Evolutionary conservation across 768 basidiomycete species (phyloP).

Genomic region (Suillus bovinus): DNA sequence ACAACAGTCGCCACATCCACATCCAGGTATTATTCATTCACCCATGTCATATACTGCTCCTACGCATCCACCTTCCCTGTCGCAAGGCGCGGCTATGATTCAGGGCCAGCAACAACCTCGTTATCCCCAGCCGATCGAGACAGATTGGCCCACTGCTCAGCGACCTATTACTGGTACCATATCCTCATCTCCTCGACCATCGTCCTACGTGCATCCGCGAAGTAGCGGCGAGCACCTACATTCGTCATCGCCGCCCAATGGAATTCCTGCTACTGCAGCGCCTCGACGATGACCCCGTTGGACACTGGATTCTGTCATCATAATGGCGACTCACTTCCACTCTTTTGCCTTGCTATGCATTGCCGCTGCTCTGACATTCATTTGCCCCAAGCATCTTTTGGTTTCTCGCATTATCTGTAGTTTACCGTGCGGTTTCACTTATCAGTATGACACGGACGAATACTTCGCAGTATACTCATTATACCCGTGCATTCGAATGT

Average conservation of each 20-base stretch:
- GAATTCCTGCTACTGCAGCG: slow-evolving; percentile 50
- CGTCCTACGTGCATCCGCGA: slow-evolving; percentile 50
- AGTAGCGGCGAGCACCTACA: slow-evolving; percentile 45
- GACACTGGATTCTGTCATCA: slow-evolving; percentile 8
- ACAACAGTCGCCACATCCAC: slow-evolving; percentile 41
- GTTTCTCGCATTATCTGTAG: slow-evolving; percentile 58
- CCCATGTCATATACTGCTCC: slow-evolving; percentile 47
- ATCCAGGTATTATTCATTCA: slow-evolving; percentile 40
- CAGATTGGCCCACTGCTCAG: slow-evolving; percentile 37
- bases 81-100: slow-evolving; percentile 45
- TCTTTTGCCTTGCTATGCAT: slow-evolving; percentile 26
- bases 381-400: slow-evolving; percentile 31
- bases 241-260: slow-evolving; percentile 39
- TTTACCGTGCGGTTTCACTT: slow-evolving; percentile 50
- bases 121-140: slow-evolving; percentile 45
- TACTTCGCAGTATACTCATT: slow-evolving; percentile 57
- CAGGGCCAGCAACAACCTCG: slow-evolving; percentile 44
- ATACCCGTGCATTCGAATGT: slow-evolving; percentile 52
- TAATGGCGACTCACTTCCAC: slow-evolving; percentile 11
- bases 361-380: slow-evolving; percentile 28
- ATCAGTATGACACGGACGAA: slow-evolving; percentile 62
- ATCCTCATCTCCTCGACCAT: slow-evolving; percentile 45
- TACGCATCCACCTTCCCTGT: slow-evolving; percentile 44
- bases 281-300: slow-evolving; percentile 36
- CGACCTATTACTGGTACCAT: slow-evolving; percentile 39